Evolutionary conservation across 2,329 filamentous ascomycete species (phyloP).

Genomic region (Botryotinia narcissicola): DNA sequence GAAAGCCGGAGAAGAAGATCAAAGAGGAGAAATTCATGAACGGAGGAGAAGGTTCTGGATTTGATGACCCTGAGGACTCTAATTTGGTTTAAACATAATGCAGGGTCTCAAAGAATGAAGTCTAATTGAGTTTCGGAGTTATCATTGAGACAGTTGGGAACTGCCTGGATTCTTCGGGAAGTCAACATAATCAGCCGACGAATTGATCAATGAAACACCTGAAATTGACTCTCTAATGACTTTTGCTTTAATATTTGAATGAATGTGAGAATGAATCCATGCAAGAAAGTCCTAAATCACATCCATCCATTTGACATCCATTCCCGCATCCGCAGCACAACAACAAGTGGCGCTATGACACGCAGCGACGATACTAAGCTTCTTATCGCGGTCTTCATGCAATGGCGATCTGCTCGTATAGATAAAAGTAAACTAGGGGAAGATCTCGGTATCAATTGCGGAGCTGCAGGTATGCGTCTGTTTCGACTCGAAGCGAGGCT

Average conservation of each 20-base stretch:
- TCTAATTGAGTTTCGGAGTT: neutral
- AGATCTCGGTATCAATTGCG: neutral
- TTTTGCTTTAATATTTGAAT: neutral
- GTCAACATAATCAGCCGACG: neutral
- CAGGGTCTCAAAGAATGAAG: neutral
- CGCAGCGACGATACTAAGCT: neutral
- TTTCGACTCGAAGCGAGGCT: neutral
- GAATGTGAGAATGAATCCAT: too few relatives aligned
- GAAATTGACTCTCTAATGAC: neutral
- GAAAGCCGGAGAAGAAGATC: neutral
- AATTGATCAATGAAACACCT: neutral
- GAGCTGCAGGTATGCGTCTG: neutral
- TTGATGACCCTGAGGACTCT: neutral
- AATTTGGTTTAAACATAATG: neutral
- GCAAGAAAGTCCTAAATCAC: neutral
- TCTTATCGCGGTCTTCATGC: neutral
- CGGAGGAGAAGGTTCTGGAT: neutral
- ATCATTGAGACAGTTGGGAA: neutral
- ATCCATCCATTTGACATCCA: neutral
- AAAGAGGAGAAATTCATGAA: neutral
- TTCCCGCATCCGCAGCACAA: neutral
- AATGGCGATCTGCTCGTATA: neutral
- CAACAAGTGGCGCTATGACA: neutral
- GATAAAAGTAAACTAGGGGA: neutral
- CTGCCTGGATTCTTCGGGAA: too few relatives aligned